A percentile compares a stretch with the other conserved stretches of the same genome.
These are phyloP conservation scores for Polyplosphaeria fusca DNA, from an alignment of 495 filamentous ascomycete genomes.

Conservation along the genomic window DNA sequence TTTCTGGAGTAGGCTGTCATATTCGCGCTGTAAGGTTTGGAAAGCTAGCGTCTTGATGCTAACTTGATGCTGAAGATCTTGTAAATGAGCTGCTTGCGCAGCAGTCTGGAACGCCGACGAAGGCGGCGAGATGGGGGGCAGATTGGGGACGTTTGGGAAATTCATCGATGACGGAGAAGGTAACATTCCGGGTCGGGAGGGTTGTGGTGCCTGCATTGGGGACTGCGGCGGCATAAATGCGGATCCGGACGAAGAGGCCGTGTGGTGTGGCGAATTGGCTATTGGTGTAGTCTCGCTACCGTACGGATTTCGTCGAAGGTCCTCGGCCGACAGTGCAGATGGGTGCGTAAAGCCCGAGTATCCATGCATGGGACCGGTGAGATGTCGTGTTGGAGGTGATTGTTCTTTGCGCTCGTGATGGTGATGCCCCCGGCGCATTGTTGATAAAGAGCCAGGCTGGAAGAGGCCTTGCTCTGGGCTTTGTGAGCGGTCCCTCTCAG, in stretches of 20 bases:
- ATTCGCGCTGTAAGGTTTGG: conserved; percentile 48
- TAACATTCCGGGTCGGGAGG: conserved; percentile 19
- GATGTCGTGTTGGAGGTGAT: conserved; percentile 16
- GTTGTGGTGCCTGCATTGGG: conserved; percentile 31
- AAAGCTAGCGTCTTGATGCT: conserved; percentile 49
- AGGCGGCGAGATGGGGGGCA: conserved; percentile 34
- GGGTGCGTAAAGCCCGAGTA: conserved; percentile 13
- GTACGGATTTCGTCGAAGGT: conserved; percentile 24
- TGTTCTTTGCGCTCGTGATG: conserved; percentile 24
- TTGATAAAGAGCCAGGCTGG: conserved; percentile 13
- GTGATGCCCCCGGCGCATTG: conserved; percentile 25
- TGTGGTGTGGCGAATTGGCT: conserved; percentile 22
- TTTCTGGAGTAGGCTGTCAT: conserved; percentile 46
- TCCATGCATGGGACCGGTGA: conserved; percentile 12
- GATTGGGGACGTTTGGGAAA: conserved; percentile 22
- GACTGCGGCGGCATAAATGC: conserved; percentile 29
- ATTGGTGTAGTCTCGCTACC: conserved; percentile 17
- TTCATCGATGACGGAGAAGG: conserved; percentile 33
- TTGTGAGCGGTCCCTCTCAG: neutral
- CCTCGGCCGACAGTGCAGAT: conserved; percentile 2
- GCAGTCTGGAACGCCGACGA: conserved; percentile 31
- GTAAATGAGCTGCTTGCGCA: conserved; percentile 44
- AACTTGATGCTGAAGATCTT: conserved; percentile 51
- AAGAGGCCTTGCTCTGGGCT: conserved; percentile 9
- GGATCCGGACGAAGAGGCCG: conserved; percentile 29